A percentile compares a stretch with the other conserved stretches of the same genome.
Evolutionary conservation across 768 basidiomycete genomes (phyloP).

Genomic region (Galerina sulciceps): DNA sequence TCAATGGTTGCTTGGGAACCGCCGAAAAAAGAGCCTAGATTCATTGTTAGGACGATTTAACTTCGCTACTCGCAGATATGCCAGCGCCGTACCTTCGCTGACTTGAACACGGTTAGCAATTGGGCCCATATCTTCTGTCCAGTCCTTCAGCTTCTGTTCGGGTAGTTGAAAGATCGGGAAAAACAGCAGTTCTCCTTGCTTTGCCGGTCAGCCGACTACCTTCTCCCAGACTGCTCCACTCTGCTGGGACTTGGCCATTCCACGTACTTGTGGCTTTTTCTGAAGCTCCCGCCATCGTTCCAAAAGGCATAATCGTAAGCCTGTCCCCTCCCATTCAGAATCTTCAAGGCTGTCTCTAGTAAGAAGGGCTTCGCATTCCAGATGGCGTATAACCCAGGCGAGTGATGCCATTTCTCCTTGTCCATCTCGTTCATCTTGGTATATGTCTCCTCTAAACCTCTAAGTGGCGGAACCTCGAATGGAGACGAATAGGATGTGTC

Average conservation of each 20-base stretch:
- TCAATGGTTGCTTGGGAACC: constrained; percentile 44
- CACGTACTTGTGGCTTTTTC: constrained; percentile 43
- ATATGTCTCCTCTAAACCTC: constrained; percentile 37
- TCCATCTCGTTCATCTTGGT: constrained; percentile 43
- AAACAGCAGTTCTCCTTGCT: constrained; percentile 47
- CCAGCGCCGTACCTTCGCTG: constrained; percentile 48
- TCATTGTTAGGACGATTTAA: background rate
- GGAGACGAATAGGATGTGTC: constrained; percentile 51
- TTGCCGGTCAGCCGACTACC: constrained; percentile 32
- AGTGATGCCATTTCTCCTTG: constrained; percentile 37
- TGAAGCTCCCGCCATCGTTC: constrained; percentile 58
- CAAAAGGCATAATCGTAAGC: constrained; percentile 60
- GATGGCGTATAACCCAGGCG: constrained; percentile 53
- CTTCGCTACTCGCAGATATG: background rate
- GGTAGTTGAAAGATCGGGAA: constrained; percentile 47
- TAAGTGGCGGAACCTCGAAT: constrained; percentile 52
- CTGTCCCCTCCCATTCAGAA: constrained; percentile 23
- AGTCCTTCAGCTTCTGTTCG: constrained; percentile 29
- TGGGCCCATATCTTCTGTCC: constrained; percentile 53
- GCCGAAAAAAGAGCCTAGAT: constrained; percentile 59
- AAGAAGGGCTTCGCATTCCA: constrained; percentile 59
- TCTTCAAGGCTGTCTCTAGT: constrained; percentile 44
- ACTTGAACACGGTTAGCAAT: constrained; percentile 49
- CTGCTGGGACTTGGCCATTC: constrained; percentile 50
- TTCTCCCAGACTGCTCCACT: constrained; percentile 46